Percentiles rank a stretch among this genome's conserved stretches.
phyloP scores from a whole-genome alignment of 106 monocot genomes.

The Phalaenopsis equestris region DNA sequence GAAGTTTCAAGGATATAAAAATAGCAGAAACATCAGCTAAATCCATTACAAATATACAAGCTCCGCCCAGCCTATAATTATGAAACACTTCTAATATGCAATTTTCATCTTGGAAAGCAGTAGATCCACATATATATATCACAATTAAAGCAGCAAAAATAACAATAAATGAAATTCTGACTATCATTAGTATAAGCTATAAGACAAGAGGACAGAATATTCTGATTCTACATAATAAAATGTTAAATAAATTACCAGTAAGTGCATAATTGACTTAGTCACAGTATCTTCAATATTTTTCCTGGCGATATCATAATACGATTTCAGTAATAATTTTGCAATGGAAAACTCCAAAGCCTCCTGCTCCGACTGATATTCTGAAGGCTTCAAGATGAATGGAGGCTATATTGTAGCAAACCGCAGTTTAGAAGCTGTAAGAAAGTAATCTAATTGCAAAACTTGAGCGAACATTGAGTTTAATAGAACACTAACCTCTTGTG shows the following conservation, averaged over 20 bases:
- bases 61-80: no score
- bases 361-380: conserved; percentile 70
- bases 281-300: conserved; percentile 90
- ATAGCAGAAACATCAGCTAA: neutral
- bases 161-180: no score
- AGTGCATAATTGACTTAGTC: conserved; percentile 97
- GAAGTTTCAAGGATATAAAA: neutral
- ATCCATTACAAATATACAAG: neutral
- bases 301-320: conserved; percentile 94
- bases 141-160: no score
- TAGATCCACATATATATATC: no score
- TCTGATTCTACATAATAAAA: neutral
- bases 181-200: no score
- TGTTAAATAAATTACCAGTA: conserved; percentile 20
- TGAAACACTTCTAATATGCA: no score
- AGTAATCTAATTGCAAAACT: neutral
- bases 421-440: neutral
- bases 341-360: conserved; percentile 78
- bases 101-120: no score
- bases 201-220: no score
- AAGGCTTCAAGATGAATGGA: conserved; percentile 63
- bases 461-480: neutral
- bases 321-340: conserved; percentile 76
- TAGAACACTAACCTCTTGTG: conserved; percentile 57
- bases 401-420: conserved; percentile 30